Conservation (phyloP, 139 green algal genomes). For the Chara braunii region DNA sequence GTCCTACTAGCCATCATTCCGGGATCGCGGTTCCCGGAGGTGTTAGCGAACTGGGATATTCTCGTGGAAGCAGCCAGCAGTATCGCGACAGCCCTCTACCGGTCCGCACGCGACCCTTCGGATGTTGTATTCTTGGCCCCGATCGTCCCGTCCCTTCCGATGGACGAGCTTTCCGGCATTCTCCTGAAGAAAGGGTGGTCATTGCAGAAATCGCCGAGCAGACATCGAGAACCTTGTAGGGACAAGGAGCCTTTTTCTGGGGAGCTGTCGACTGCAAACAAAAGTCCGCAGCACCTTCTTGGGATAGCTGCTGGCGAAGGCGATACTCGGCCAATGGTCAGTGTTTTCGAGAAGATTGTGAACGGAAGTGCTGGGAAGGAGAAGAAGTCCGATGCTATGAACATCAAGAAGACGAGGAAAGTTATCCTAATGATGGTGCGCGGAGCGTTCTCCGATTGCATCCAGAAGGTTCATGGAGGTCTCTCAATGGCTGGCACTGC, state of each 20-base stretch:
- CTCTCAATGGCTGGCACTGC: conserved; percentile 40
- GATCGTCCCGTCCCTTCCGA: conserved; percentile 13
- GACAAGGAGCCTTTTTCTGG: too few relatives aligned
- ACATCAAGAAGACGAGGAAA: too few relatives aligned
- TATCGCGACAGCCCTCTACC: neutral
- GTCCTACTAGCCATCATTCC: conserved; percentile 23
- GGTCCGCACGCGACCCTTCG: too few relatives aligned
- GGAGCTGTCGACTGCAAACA: too few relatives aligned
- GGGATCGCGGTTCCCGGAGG: conserved; percentile 31
- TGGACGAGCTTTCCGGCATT: neutral
- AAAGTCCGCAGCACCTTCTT: too few relatives aligned
- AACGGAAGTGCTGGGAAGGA: too few relatives aligned
- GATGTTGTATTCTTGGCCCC: conserved; percentile 17
- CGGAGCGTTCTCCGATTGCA: conserved; percentile 24
- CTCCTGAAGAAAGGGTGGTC: conserved; percentile 12
- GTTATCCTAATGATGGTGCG: conserved; percentile 16
- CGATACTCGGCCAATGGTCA: too few relatives aligned
- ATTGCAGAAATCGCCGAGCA: too few relatives aligned
- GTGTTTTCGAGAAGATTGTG: too few relatives aligned
- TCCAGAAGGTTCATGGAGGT: conserved; percentile 12
- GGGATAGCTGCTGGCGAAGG: too few relatives aligned
- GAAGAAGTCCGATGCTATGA: too few relatives aligned
- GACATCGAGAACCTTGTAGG: too few relatives aligned
- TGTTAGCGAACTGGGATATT: conserved; percentile 22
- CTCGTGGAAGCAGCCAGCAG: conserved; percentile 7